phyloP scores from a whole-genome alignment of 148 eudicot genomes.

The Rhododendron simsii region DNA sequence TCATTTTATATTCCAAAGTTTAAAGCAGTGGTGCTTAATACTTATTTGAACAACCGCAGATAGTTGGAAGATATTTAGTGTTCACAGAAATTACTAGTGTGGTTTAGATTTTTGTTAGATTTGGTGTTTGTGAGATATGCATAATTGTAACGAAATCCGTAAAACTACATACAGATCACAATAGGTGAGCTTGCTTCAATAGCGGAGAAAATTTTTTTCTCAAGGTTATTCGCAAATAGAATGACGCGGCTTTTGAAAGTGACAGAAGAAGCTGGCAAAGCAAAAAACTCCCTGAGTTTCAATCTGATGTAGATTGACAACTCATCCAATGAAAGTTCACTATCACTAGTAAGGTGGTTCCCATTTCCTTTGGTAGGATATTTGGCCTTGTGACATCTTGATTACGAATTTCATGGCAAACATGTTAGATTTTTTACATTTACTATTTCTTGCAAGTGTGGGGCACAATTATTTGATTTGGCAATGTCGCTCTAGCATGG shows the following conservation, averaged over 20 bases:
- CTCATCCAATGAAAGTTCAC: constrained; percentile 36
- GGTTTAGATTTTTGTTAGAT: neutral
- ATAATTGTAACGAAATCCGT: neutral
- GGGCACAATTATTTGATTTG: constrained; percentile 75
- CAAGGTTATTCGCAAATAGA: constrained; percentile 36
- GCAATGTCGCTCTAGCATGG: constrained; percentile 86
- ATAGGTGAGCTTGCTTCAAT: constrained; percentile 80
- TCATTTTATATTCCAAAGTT: neutral
- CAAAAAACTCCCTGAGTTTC: constrained; percentile 23
- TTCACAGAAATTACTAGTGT: neutral
- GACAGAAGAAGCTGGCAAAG: constrained; percentile 44
- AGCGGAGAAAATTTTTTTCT: constrained; percentile 46
- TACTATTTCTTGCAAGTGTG: constrained; percentile 26
- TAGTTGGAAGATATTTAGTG: neutral
- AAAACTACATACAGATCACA: constrained; percentile 42
- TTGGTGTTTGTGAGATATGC: neutral
- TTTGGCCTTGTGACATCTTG: neutral
- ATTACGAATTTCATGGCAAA: neutral
- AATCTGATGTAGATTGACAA: constrained; percentile 62
- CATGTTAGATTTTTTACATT: neutral
- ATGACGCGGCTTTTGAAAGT: constrained; percentile 62
- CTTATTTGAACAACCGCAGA: neutral
- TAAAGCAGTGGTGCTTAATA: neutral
- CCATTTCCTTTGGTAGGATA: neutral
- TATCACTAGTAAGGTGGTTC: constrained; percentile 55